phyloP scores from a whole-genome alignment of 2,329 filamentous ascomycete species.

The Xylaria multiplex region DNA sequence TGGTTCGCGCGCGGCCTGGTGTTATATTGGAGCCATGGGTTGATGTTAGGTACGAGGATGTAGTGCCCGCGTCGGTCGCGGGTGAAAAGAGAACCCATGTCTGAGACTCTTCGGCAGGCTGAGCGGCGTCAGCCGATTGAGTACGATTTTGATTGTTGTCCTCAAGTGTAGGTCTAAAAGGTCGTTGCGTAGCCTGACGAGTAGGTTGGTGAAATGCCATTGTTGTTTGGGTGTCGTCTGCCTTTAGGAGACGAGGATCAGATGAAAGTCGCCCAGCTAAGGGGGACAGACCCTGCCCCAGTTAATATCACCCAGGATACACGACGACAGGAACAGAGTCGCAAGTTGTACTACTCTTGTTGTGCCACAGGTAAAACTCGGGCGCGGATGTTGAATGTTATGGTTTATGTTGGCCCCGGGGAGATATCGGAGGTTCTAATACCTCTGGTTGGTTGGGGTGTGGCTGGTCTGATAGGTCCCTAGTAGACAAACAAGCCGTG shows the following conservation, averaged over 20 bases:
- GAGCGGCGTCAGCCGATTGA: constrained; percentile 48
- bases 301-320: constrained; percentile 20
- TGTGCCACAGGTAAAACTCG: background rate
- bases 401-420: background rate
- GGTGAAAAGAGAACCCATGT: constrained; percentile 98
- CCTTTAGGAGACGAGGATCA: constrained; percentile 2
- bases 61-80: constrained; percentile 63
- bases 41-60: constrained; percentile 74
- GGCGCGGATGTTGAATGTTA: background rate
- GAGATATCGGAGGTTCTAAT: constrained; percentile 16
- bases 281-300: constrained; percentile 22
- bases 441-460: background rate
- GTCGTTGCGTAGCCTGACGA: constrained; percentile 62
- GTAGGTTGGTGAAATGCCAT: constrained; percentile 72
- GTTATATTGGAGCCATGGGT: constrained; percentile 72
- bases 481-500: background rate
- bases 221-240: constrained; percentile 24
- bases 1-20: constrained; percentile 76
- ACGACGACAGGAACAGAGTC: background rate
- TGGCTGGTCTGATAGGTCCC: constrained; percentile 13
- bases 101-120: constrained; percentile 74
- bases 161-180: constrained; percentile 53
- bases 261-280: constrained; percentile 25
- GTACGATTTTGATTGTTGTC: constrained; percentile 53
- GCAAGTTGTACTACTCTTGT: background rate